Evolutionary conservation across 139 green algal genomes (phyloP).

Genomic region (Deuterostichococcus epilithicus): DNA sequence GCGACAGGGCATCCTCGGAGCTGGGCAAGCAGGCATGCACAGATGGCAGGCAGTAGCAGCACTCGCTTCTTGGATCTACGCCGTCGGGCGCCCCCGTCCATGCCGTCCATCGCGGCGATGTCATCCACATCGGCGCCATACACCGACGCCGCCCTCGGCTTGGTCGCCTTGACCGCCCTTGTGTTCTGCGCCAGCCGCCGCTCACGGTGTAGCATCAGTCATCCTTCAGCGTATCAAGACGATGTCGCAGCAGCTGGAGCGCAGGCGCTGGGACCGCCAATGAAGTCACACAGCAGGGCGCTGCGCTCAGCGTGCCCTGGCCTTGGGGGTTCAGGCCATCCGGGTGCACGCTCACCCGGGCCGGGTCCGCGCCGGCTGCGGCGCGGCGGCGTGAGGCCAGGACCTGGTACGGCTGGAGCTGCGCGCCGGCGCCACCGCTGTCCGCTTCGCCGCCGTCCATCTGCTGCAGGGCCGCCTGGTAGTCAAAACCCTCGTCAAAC

Average conservation of each 20-base stretch:
- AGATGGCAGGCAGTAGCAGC: too few relatives aligned
- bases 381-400: conserved; percentile 16
- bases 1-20: too few relatives aligned
- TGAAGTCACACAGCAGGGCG: not conserved
- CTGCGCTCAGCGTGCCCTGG: not conserved
- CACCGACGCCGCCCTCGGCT: not conserved
- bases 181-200: too few relatives aligned
- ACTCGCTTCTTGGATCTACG: not conserved
- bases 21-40: too few relatives aligned
- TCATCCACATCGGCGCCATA: not conserved
- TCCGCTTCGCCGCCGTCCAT: conserved; percentile 31
- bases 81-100: too few relatives aligned
- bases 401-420: conserved; percentile 43
- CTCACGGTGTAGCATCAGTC: too few relatives aligned
- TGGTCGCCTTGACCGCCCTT: not conserved
- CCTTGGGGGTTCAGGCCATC: not conserved
- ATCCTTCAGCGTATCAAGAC: too few relatives aligned
- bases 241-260: too few relatives aligned
- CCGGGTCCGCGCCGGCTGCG: not conserved
- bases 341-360: not conserved
- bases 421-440: not conserved
- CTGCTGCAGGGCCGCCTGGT: conserved; percentile 35
- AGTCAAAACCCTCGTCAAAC: conserved; percentile 39
- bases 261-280: too few relatives aligned
- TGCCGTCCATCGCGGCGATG: not conserved